Evolutionary conservation across 1,139 yeast genomes (phyloP), one percentile per base, ranked within the genome.

Genomic region (Insectozyma bohioensis): DNA sequence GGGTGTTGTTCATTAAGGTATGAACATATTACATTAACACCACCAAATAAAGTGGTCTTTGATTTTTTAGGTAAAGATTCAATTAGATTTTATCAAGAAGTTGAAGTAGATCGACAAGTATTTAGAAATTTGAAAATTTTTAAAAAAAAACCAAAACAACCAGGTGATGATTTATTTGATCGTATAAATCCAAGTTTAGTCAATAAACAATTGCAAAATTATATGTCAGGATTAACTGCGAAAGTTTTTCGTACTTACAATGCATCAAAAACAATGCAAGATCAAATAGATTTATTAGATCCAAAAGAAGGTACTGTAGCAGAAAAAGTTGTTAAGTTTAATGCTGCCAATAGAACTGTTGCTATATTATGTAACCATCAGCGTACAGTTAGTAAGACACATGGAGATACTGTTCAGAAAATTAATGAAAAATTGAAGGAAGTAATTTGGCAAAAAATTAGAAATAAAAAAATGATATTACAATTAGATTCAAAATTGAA

Each of bases 301-400:
- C 18, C 34, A n/a, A 83, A 86, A 52, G 84, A 78, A 52, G 97
- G 97, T 22, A 80, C 95, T 0, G 84, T 87, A 10, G 81, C 85
- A 12, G 97, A 90, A 54, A 90, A 88, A 53, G 82, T 88, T 33
- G 81, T 88, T 36, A 80, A 78, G 43, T 90, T 84, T 61, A 90
- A 90, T 58, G 96, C 97, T 10, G 97, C 97, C 3, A 90, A 90
- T 56, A 77, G 97, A 58, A 83, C 92, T 2, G 97, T 90, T 42
- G 97, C 97, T 8, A 87, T 90, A 42, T 68, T 90, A 50, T 90
- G 97, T 85, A 90, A 90, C 71, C 97, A 90, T 73, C 97, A 90
- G 71, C 82, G 96, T 62, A 78, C 95, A 16, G 90, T 88, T 13
- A 78, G 90, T 37, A 88, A 88, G 55, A 78, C 78, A 6, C 97